Conservation (phyloP, 2,329 filamentous ascomycete species). For the Periconia macrospinosa region DNA sequence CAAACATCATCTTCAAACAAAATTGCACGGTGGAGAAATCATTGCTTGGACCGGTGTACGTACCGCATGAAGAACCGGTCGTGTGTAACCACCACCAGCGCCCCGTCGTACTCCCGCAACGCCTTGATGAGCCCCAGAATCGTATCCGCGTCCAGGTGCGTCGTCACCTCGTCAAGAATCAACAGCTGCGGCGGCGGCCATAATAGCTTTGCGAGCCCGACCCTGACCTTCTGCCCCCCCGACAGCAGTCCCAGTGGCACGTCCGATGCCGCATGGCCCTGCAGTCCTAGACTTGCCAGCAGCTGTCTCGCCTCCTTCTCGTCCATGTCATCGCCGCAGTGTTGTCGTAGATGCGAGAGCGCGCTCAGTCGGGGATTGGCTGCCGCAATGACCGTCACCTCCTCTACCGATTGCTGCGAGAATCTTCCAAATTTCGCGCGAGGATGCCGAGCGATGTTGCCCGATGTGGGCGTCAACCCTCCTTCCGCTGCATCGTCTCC, state of each 20-base stretch:
- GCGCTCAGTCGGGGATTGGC: slow-evolving; percentile 63
- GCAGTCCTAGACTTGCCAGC: slow-evolving; percentile 69
- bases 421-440: slow-evolving; percentile 74
- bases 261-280: slow-evolving; percentile 71
- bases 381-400: slow-evolving; percentile 60
- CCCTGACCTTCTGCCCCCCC: slow-evolving; percentile 71
- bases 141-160: slow-evolving; percentile 82
- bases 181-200: slow-evolving; percentile 71
- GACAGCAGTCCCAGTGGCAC: slow-evolving; percentile 73
- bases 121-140: slow-evolving; percentile 71
- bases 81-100: slow-evolving; percentile 76
- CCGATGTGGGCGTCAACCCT: slow-evolving; percentile 57
- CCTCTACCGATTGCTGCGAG: slow-evolving; percentile 76
- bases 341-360: slow-evolving; percentile 62
- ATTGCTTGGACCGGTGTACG: slow-evolving; percentile 26
- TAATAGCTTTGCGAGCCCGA: slow-evolving; percentile 69
- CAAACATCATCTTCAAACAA: no score
- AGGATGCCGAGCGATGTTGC: slow-evolving; percentile 67
- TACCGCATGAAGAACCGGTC: slow-evolving; percentile 76
- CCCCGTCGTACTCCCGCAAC: slow-evolving; percentile 70
- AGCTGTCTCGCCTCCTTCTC: slow-evolving; percentile 71
- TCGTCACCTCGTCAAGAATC: slow-evolving; percentile 79
- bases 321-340: slow-evolving; percentile 55
- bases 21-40: background rate
- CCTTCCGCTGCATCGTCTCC: slow-evolving; percentile 19